Conservation (phyloP, 2,329 filamentous ascomycete species). For the Sarocladium brachiariae region DNA sequence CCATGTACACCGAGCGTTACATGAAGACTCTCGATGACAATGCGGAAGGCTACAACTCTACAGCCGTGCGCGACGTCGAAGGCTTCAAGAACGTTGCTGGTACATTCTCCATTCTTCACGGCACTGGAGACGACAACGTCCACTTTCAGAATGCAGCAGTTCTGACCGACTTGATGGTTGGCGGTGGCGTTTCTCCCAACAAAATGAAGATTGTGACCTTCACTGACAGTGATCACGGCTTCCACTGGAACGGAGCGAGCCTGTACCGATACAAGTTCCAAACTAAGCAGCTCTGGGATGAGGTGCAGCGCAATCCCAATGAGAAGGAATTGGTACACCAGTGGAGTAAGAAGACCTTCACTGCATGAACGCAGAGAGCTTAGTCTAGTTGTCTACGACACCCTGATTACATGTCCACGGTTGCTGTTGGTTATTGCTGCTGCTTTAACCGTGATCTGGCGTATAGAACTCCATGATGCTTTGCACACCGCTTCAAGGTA, state of each 20-base stretch:
- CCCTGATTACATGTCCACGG: too few species aligned
- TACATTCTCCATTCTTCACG: conserved; percentile 56
- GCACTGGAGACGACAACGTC: conserved; percentile 64
- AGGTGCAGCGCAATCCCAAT: conserved; percentile 48
- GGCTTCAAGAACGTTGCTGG: conserved; percentile 59
- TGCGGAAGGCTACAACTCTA: conserved; percentile 51
- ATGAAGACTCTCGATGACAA: conserved; percentile 59
- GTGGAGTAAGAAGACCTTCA: conserved; percentile 22
- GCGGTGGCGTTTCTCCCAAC: conserved; percentile 48
- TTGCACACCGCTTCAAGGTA: too few species aligned
- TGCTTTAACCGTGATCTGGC: too few species aligned
- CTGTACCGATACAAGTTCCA: conserved; percentile 57
- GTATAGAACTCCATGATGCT: too few species aligned
- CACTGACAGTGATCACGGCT: conserved; percentile 58
- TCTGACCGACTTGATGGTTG: conserved; percentile 54
- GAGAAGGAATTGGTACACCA: conserved; percentile 23
- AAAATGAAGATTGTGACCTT: conserved; percentile 60
- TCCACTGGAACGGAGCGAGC: conserved; percentile 48
- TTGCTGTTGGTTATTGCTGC: too few species aligned
- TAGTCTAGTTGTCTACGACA: too few species aligned
- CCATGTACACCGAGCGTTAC: conserved; percentile 65
- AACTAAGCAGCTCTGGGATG: conserved; percentile 52
- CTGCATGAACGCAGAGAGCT: too few species aligned
- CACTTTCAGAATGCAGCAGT: conserved; percentile 62
- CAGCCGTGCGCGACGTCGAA: conserved; percentile 47